Evolutionary conservation across 495 filamentous ascomycete genomes (phyloP).

Genomic region (Aspergillus bertholletiae): DNA sequence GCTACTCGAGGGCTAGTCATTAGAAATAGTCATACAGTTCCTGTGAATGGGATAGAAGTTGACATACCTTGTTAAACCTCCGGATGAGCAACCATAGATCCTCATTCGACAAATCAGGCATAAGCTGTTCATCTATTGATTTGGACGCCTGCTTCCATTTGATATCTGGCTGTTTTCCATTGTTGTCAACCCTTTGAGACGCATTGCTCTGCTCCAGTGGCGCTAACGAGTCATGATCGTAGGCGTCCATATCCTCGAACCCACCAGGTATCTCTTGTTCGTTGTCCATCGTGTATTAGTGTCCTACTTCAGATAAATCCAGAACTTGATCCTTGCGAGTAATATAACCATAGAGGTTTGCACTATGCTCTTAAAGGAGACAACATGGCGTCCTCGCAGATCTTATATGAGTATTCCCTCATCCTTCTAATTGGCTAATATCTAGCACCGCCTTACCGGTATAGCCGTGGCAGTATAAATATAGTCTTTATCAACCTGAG

Average conservation of each 20-base stretch:
- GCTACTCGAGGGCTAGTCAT: constrained; percentile 40
- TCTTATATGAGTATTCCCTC: too few relatives aligned
- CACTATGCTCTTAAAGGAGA: background rate
- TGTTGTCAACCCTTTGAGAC: background rate
- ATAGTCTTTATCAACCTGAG: background rate
- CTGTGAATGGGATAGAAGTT: background rate
- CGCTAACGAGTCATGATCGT: constrained; percentile 7
- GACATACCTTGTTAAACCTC: constrained; percentile 70
- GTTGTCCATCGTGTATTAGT: constrained; percentile 16
- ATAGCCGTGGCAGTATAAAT: background rate
- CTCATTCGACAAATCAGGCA: constrained; percentile 63
- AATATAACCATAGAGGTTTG: too few relatives aligned
- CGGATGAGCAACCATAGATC: constrained; percentile 74
- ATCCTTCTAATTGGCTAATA: too few relatives aligned
- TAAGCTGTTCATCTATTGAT: constrained; percentile 28
- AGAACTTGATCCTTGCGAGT: background rate
- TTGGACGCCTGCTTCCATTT: constrained; percentile 1
- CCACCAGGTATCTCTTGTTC: constrained; percentile 13
- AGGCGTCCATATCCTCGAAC: constrained; percentile 15
- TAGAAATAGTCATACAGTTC: background rate
- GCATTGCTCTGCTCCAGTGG: background rate
- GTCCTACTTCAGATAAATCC: background rate
- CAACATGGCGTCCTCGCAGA: background rate
- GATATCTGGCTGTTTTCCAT: background rate
- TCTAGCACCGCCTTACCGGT: too few relatives aligned